A percentile compares a stretch with the other conserved stretches of the same genome.
Evolutionary conservation across 306 rosid genomes (phyloP).

Genomic region (Trifolium subterraneum): DNA sequence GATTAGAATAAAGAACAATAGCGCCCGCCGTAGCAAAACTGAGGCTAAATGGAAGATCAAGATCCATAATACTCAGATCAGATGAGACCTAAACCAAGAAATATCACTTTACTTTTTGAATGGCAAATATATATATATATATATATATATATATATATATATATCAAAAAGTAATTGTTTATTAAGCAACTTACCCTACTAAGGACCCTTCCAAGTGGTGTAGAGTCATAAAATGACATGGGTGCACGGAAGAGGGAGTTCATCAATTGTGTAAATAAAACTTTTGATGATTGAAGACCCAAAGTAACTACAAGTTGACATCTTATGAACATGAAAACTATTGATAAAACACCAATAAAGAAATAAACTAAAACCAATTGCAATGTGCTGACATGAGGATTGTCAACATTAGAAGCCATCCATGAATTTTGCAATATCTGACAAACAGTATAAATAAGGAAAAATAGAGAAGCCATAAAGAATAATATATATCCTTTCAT

Average conservation of each 20-base stretch:
- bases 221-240: neutral
- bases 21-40: neutral
- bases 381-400: neutral
- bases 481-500: neutral
- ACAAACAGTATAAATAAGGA: neutral
- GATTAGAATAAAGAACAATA: neutral
- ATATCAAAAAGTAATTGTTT: neutral
- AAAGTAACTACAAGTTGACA: neutral
- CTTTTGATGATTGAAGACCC: neutral
- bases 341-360: neutral
- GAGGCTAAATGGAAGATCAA: neutral
- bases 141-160: too few species aligned
- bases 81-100: neutral
- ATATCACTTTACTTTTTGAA: too few species aligned
- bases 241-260: neutral
- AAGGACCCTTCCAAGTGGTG: neutral
- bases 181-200: neutral
- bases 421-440: neutral
- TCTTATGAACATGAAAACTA: neutral
- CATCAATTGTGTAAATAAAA: neutral
- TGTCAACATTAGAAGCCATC: neutral
- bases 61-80: neutral
- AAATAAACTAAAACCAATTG: neutral
- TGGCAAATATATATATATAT: too few species aligned
- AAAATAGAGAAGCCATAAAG: neutral